phyloP scores from a whole-genome alignment of 148 eudicot species.

The Vaccinium myrtillus region DNA sequence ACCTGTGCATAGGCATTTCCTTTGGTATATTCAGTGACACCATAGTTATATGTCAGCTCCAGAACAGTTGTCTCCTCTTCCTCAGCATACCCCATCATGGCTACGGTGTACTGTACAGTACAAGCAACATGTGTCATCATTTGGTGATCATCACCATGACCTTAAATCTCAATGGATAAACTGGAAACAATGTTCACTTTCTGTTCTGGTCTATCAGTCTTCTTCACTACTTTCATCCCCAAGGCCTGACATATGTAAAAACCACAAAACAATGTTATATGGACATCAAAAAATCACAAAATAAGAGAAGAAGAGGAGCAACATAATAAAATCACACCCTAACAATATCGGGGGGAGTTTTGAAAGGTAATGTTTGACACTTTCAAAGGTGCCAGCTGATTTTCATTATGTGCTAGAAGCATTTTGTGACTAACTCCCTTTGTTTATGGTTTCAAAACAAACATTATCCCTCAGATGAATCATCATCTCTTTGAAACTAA shows the following conservation, averaged over 20 bases:
- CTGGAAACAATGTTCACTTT: constrained; percentile 44
- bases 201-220: constrained; percentile 77
- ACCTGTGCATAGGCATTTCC: too few relatives aligned
- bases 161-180: not conserved
- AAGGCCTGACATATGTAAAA: constrained; percentile 51
- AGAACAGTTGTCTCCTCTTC: constrained; percentile 68
- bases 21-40: constrained; percentile 82
- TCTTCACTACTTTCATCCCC: constrained; percentile 81
- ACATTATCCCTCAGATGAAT: not conserved
- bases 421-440: not conserved
- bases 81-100: constrained; percentile 91
- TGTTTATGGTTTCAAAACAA: not conserved
- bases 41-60: constrained; percentile 90
- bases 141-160: not conserved
- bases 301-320: not conserved
- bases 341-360: not conserved
- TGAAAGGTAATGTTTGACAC: not conserved
- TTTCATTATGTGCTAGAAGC: not conserved
- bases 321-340: not conserved
- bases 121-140: not conserved
- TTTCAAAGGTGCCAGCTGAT: not conserved
- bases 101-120: constrained; percentile 62
- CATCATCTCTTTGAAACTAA: not conserved
- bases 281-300: not conserved
- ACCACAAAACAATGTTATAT: not conserved